Conservation (phyloP, 495 filamentous ascomycete genomes). For the Entonaema liquescens region DNA sequence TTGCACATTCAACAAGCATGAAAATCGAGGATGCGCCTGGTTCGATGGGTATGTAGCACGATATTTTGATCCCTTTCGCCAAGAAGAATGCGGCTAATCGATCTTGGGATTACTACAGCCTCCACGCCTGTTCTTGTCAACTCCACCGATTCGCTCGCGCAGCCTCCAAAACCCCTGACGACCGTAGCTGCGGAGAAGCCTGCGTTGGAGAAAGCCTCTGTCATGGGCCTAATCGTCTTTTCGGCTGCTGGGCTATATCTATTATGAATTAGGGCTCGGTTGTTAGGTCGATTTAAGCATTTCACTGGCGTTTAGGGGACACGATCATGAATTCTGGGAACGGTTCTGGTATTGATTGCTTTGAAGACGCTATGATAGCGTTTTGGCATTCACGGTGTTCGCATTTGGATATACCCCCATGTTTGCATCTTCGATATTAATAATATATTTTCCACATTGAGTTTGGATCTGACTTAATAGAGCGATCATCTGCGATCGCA, state of each 20-base stretch:
- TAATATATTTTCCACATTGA: slow-evolving; percentile 2
- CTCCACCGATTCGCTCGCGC: slow-evolving; percentile 25
- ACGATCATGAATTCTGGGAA: slow-evolving; percentile 15
- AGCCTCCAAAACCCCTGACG: slow-evolving; percentile 22
- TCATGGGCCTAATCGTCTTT: slow-evolving; percentile 47
- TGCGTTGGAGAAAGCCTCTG: slow-evolving; percentile 39
- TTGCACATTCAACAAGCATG: slow-evolving; percentile 27
- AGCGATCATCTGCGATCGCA: background rate
- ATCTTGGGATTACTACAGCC: slow-evolving; percentile 8
- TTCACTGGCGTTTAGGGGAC: slow-evolving; percentile 32
- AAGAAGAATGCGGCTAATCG: slow-evolving; percentile 15
- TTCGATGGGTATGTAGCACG: slow-evolving; percentile 22
- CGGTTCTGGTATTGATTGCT: slow-evolving; percentile 5
- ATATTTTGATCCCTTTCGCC: background rate
- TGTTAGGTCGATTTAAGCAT: slow-evolving; percentile 21
- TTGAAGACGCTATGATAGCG: slow-evolving; percentile 14
- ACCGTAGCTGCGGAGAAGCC: slow-evolving; percentile 37
- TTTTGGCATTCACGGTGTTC: slow-evolving; percentile 20
- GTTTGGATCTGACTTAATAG: background rate
- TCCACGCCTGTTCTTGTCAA: slow-evolving; percentile 34
- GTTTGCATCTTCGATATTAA: slow-evolving; percentile 24
- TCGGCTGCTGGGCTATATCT: slow-evolving; percentile 43
- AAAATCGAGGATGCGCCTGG: slow-evolving; percentile 32
- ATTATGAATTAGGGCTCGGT: slow-evolving; percentile 33
- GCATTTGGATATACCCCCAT: slow-evolving; percentile 32